Percentiles rank a stretch among this genome's conserved stretches.
phyloP scores from a whole-genome alignment of 2,329 filamentous ascomycete species.

The Neurospora sp. region DNA sequence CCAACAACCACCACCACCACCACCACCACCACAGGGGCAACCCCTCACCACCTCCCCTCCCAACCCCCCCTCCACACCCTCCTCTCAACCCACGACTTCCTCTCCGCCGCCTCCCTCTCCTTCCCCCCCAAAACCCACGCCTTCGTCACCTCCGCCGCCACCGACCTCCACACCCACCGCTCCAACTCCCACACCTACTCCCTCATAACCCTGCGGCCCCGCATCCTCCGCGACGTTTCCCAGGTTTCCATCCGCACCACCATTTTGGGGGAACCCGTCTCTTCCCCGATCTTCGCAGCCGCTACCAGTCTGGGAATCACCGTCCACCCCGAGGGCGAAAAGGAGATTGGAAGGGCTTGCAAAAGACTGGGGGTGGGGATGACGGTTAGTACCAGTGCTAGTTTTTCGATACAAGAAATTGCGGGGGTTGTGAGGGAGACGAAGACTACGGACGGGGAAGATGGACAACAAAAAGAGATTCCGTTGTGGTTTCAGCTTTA shows the following conservation, averaged over 20 bases:
- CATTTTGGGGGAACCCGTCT: slow-evolving; percentile 43
- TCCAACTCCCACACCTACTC: slow-evolving; percentile 46
- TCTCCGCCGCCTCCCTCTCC: slow-evolving; percentile 42
- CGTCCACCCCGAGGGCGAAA: slow-evolving; percentile 56
- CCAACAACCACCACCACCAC: slow-evolving; percentile 19
- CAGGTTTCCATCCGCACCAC: slow-evolving; percentile 37
- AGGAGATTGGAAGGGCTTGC: slow-evolving; percentile 44
- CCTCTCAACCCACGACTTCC: slow-evolving; percentile 53
- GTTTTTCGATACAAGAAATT: slow-evolving; percentile 47
- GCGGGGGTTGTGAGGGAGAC: slow-evolving; percentile 23
- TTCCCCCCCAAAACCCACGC: slow-evolving; percentile 58
- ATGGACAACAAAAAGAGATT: slow-evolving; percentile 7
- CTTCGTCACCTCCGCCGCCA: slow-evolving; percentile 58
- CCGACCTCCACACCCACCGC: slow-evolving; percentile 46
- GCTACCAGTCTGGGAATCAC: slow-evolving; percentile 56
- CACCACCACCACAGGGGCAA: slow-evolving; percentile 9
- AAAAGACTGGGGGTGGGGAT: slow-evolving; percentile 43
- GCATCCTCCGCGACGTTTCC: slow-evolving; percentile 47
- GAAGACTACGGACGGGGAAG: slow-evolving; percentile 1
- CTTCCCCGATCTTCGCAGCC: slow-evolving; percentile 52
- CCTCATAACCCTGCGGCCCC: slow-evolving; percentile 49
- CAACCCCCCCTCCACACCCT: slow-evolving; percentile 40
- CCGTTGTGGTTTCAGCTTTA: slow-evolving; percentile 52
- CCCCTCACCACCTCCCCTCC: slow-evolving; percentile 20
- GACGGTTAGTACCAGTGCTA: slow-evolving; percentile 52